These are phyloP conservation scores for Pseudodiploospora longispora DNA, from an alignment of 2,329 filamentous ascomycete genomes.

Conservation along the genomic window DNA sequence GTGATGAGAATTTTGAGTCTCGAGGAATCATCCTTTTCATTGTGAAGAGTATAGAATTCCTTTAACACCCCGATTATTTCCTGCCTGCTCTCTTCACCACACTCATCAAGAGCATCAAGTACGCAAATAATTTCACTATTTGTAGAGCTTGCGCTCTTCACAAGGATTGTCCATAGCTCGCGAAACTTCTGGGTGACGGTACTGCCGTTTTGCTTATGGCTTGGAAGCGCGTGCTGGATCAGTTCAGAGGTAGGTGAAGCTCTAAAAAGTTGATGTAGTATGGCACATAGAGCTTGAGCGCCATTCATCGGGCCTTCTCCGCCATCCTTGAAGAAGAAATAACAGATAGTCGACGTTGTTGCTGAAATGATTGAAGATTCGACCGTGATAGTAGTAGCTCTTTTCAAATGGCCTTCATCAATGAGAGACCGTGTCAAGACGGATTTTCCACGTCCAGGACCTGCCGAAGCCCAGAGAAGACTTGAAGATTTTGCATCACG, in stretches of 20 bases:
- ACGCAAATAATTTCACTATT: slow-evolving; percentile 16
- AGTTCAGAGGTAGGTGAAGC: slow-evolving; percentile 6
- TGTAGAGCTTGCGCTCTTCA: slow-evolving; percentile 2
- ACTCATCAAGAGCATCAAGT: slow-evolving; percentile 25
- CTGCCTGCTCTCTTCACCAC: slow-evolving; percentile 8
- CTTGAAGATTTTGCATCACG: slow-evolving; percentile 10
- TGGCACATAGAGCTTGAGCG: slow-evolving; percentile 13
- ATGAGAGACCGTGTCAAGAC: slow-evolving; percentile 13
- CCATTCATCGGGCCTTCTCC: slow-evolving; percentile 12
- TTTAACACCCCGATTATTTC: slow-evolving; percentile 13
- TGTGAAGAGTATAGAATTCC: slow-evolving; percentile 4
- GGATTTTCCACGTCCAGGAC: slow-evolving; percentile 27
- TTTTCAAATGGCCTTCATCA: slow-evolving; percentile 15
- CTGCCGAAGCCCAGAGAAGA: slow-evolving; percentile 24
- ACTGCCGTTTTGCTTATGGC: not conserved
- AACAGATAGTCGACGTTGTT: slow-evolving; percentile 16
- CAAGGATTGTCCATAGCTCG: slow-evolving; percentile 1
- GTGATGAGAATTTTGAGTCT: slow-evolving; percentile 25
- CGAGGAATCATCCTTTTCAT: not conserved
- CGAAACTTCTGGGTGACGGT: not conserved
- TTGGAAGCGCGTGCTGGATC: not conserved
- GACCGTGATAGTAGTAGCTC: not conserved
- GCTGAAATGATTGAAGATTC: too few species aligned
- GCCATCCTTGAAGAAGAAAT: slow-evolving; percentile 29
- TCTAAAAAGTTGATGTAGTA: slow-evolving; percentile 19